Evolutionary conservation across 352 stramenopile genomes (phyloP).

Genomic region (Phytophthora foliorum): DNA sequence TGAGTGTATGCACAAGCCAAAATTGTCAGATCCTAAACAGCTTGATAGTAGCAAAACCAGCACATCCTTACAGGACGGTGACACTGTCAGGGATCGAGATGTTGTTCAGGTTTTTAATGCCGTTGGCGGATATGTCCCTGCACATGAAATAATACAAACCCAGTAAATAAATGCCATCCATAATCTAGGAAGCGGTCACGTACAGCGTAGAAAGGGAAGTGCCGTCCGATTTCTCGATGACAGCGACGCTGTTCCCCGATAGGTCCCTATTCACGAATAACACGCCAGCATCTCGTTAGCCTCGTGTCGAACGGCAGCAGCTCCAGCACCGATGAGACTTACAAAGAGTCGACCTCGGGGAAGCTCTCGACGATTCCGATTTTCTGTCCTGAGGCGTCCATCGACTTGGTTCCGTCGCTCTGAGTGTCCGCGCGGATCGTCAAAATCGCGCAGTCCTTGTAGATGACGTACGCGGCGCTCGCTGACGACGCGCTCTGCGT

Average conservation of each 20-base stretch:
- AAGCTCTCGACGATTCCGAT: constrained; percentile 42
- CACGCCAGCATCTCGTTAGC: constrained; percentile 2
- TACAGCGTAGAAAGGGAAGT: constrained; percentile 34
- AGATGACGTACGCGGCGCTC: constrained; percentile 41
- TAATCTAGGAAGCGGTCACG: background rate
- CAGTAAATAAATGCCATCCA: background rate
- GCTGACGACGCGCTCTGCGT: constrained; percentile 34
- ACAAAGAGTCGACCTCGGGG: constrained; percentile 38
- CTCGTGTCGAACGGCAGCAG: background rate
- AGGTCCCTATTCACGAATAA: constrained; percentile 27
- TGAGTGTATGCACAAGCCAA: constrained; percentile 14
- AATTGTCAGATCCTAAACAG: constrained; percentile 5
- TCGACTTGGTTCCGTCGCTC: constrained; percentile 39
- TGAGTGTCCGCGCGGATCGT: constrained; percentile 30
- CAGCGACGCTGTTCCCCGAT: constrained; percentile 32
- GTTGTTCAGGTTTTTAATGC: constrained; percentile 29
- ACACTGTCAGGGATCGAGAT: constrained; percentile 39
- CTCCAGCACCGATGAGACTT: constrained; percentile 1
- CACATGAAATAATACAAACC: constrained; percentile 1
- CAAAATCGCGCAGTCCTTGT: constrained; percentile 41
- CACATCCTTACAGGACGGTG: constrained; percentile 27
- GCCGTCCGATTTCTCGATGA: constrained; percentile 16
- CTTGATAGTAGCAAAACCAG: background rate
- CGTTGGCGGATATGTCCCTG: constrained; percentile 43
- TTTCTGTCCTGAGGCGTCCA: constrained; percentile 38